phyloP scores from a whole-genome alignment of 2,329 filamentous ascomycete genomes.

The Fusarium pseudonygamai region DNA sequence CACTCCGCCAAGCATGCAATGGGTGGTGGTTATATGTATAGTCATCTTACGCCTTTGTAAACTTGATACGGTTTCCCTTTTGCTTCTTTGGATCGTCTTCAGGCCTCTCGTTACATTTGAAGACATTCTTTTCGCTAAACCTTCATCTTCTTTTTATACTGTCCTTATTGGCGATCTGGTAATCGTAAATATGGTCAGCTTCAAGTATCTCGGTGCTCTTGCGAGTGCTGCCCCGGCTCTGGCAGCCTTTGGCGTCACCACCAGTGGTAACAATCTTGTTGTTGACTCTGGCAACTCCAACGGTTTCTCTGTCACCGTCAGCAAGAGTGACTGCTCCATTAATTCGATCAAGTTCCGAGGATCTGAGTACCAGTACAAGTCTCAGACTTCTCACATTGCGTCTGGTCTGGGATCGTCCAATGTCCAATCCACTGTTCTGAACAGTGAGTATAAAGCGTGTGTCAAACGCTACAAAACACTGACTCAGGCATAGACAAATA shows the following conservation, averaged over 20 bases:
- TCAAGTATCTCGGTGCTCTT: conserved; percentile 41
- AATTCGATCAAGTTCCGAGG: conserved; percentile 69
- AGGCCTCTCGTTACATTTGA: neutral
- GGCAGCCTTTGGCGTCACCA: conserved; percentile 55
- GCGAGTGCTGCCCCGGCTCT: conserved; percentile 44
- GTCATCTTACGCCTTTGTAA: neutral
- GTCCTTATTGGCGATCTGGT: conserved; percentile 20
- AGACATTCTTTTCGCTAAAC: neutral
- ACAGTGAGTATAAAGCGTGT: conserved; percentile 27
- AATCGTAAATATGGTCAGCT: conserved; percentile 37
- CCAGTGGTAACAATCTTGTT: conserved; percentile 53
- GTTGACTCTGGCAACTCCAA: conserved; percentile 60
- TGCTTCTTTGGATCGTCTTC: neutral
- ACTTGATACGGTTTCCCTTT: neutral
- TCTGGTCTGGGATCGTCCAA: conserved; percentile 59
- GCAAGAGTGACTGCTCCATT: conserved; percentile 67
- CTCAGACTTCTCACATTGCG: conserved; percentile 52
- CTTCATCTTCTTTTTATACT: neutral
- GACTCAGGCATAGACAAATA: conserved; percentile 49
- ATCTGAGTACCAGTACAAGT: conserved; percentile 65
- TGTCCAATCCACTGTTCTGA: conserved; percentile 58
- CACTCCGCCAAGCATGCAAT: neutral
- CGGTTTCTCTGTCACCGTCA: conserved; percentile 61
- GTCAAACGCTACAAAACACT: neutral
- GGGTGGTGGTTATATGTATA: conserved; percentile 29